A percentile compares a stretch with the other conserved stretches of the same genome.
These are phyloP conservation scores for Trametes cingulata DNA, from an alignment of 768 basidiomycete species.

Conservation along the genomic window DNA sequence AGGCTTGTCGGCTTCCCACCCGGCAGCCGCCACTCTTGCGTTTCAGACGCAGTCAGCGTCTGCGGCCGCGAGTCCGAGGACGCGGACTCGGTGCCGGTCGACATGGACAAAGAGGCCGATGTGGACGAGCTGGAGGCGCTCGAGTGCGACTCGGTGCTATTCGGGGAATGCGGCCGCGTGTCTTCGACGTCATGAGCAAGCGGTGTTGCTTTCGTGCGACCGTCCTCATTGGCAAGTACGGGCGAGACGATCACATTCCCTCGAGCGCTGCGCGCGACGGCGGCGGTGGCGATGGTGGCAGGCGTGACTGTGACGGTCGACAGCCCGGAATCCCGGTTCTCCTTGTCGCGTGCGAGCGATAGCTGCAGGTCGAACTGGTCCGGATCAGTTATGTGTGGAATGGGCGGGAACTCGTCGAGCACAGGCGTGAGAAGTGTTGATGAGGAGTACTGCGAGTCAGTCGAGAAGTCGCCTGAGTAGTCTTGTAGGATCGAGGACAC, in stretches of 20 bases:
- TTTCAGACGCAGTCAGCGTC: conserved; percentile 19
- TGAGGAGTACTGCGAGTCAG: conserved; percentile 16
- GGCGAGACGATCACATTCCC: conserved; percentile 27
- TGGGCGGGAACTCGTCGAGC: conserved; percentile 20
- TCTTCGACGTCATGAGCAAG: conserved; percentile 13
- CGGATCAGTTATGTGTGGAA: conserved; percentile 10
- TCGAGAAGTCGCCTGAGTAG: conserved; percentile 10
- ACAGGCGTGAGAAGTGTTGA: conserved; percentile 17
- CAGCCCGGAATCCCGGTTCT: conserved; percentile 33
- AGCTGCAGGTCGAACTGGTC: conserved; percentile 11
- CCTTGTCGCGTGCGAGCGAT: conserved; percentile 24
- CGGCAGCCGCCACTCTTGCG: conserved; percentile 19
- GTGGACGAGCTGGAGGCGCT: conserved; percentile 22
- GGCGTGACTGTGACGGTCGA: conserved; percentile 34
- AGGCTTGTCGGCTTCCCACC: conserved; percentile 11
- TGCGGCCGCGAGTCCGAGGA: conserved; percentile 23
- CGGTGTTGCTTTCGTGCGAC: conserved; percentile 2
- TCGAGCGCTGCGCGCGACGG: conserved; percentile 26
- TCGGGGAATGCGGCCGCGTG: conserved; percentile 25
- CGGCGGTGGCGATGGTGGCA: conserved; percentile 32
- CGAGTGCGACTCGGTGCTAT: conserved; percentile 26
- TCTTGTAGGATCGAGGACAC: conserved; percentile 2
- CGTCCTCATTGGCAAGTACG: conserved; percentile 18
- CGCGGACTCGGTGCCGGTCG: conserved; percentile 19
- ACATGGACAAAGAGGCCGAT: conserved; percentile 16